Base-by-base conservation (phyloP, 352 stramenopile species). In the Phytophthora sansomeana region DNA sequence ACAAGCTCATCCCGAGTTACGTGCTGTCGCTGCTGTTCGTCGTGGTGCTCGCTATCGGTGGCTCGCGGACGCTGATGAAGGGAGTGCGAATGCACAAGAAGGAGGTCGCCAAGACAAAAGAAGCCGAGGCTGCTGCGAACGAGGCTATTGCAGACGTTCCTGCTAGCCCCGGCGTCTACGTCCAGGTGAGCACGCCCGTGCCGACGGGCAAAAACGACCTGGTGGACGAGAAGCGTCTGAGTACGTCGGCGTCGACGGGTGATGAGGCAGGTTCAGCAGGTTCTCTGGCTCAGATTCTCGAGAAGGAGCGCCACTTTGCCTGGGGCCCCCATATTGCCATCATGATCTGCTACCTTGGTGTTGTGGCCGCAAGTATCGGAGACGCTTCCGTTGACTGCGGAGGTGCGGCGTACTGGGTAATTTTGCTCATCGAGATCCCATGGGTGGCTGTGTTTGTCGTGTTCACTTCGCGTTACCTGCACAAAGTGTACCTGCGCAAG, bases 1-100 rank as follows among this genome's bases (percentile, higher is more conserved):
- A 77, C 55, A 91, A 85, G 48, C 59, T 91, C 47, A 60, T 91
- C 38, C 82, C 80, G 28, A 80, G 74, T 13, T 89, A 91, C 62
- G 28, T 89, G 14, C 67, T 88, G 44, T 89, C 80, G 32, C 60
- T 88, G 11, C 66, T 91, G 6, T 79, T 91, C 16, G 76, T 87
- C 24, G 30, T 82, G 17, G 55, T 89, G 36, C 67, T 89, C n/a
- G 51, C 54, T 4, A 44, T 75, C 10, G 62, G 73, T 21, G 80
- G 72, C 19, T 61, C 72, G 10, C 66, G 78, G 0, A 73, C 63
- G 16, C 53, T 66, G 44, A 60, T 70, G 35, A 77, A 72, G 29
- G 59, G 58, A 10, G 65, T 80, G 21, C 48, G 49, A 16, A 14
- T 80, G 44, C 58, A 72, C 60, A 77, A 77, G 63, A 77, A 85